A percentile compares a stretch with the other conserved stretches of the same genome.
These are phyloP conservation scores for Neophaeococcomyces mojaviensis DNA, from an alignment of 2,329 filamentous ascomycete species.

Conservation along the genomic window DNA sequence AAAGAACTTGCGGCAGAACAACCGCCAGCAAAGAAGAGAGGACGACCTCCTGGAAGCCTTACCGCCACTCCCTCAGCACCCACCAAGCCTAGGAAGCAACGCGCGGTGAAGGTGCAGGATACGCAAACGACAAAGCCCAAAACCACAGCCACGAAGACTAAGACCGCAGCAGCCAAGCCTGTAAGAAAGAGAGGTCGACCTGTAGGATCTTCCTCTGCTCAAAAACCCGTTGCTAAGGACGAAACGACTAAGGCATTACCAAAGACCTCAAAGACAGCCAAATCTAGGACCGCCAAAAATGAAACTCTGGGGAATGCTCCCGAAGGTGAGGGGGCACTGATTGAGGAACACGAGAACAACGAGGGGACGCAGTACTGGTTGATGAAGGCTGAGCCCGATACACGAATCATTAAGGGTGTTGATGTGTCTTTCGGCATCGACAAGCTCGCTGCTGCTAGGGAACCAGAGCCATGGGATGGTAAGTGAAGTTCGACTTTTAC, in stretches of 20 bases:
- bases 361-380: constrained; percentile 58
- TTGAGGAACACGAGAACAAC: constrained; percentile 7
- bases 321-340: background rate
- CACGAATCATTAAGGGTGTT: constrained; percentile 74
- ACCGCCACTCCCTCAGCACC: background rate
- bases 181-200: constrained; percentile 3
- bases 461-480: constrained; percentile 90
- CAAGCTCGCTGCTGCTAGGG: constrained; percentile 63
- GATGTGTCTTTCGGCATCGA: constrained; percentile 95
- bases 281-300: constrained; percentile 10
- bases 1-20: background rate
- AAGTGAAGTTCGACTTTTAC: constrained; percentile 27
- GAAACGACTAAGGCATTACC: background rate
- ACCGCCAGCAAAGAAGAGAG: background rate
- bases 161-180: background rate
- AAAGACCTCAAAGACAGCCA: constrained; percentile 1
- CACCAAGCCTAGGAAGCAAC: background rate
- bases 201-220: background rate
- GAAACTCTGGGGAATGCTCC: constrained; percentile 4
- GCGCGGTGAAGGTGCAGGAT: background rate
- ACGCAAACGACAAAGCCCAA: background rate
- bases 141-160: background rate
- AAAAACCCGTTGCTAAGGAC: background rate
- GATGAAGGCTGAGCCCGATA: constrained; percentile 82
- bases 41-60: background rate